phyloP scores from a whole-genome alignment of 106 monocot species.

The Allium fistulosum region DNA sequence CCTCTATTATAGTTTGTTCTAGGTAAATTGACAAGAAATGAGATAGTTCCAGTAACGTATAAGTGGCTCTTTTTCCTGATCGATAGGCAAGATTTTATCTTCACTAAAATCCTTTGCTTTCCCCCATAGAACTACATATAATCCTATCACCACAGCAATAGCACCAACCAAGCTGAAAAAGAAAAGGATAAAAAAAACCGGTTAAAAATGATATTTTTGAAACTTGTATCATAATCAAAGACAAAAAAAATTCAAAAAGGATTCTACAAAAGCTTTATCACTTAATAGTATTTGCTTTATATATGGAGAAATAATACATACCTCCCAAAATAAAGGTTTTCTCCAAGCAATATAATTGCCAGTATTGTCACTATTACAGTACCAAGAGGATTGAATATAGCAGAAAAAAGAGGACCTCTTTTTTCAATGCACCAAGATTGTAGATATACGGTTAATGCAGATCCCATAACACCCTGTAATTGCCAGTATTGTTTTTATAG shows the following conservation, averaged over 20 bases:
- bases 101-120: not conserved
- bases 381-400: conserved; percentile 41
- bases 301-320: not conserved
- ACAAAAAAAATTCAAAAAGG: not conserved
- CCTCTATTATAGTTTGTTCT: too few relatives aligned
- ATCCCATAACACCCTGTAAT: conserved; percentile 42
- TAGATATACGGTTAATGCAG: conserved; percentile 30
- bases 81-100: too few relatives aligned
- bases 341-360: conserved; percentile 23
- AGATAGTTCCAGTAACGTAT: too few relatives aligned
- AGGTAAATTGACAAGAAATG: too few relatives aligned
- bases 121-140: not conserved
- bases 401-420: conserved; percentile 49
- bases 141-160: not conserved
- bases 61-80: too few relatives aligned
- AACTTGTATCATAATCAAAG: not conserved
- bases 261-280: too few relatives aligned
- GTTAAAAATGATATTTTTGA: not conserved
- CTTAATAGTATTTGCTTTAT: too few relatives aligned
- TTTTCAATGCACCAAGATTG: conserved; percentile 44
- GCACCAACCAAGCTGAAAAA: conserved; percentile 4
- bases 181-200: too few relatives aligned
- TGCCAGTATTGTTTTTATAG: too few relatives aligned
- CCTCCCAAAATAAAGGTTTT: conserved; percentile 50
- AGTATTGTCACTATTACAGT: conserved; percentile 35